Evolutionary conservation across 106 monocot species (phyloP).

Genomic region (Vanilla planifolia): DNA sequence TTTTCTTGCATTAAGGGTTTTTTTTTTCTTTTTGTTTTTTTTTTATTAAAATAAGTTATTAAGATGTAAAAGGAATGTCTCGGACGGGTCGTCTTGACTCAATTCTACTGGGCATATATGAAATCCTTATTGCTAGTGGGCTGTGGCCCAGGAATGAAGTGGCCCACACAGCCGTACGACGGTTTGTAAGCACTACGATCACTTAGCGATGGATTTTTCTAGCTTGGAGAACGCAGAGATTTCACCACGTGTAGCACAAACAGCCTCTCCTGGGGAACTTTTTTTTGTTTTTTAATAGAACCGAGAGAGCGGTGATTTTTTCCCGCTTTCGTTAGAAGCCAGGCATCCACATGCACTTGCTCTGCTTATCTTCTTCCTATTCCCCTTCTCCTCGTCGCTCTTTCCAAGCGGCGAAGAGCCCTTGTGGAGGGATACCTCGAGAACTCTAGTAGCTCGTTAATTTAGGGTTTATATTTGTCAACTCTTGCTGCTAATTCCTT

Average conservation of each 20-base stretch:
- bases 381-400: background rate
- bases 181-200: background rate
- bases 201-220: background rate
- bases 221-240: background rate
- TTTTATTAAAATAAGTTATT: too few species aligned
- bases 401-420: conserved; percentile 4
- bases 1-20: too few species aligned
- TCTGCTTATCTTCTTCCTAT: conserved; percentile 7
- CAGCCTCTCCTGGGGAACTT: background rate
- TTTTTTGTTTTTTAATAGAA: too few species aligned
- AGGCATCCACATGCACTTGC: conserved; percentile 2
- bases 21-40: too few species aligned
- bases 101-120: too few species aligned
- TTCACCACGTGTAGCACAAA: background rate
- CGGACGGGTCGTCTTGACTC: too few species aligned
- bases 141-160: background rate
- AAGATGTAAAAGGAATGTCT: too few species aligned
- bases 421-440: background rate
- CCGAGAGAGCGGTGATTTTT: too few species aligned
- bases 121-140: too few species aligned
- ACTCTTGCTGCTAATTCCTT: background rate
- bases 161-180: background rate
- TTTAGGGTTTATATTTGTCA: background rate
- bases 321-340: conserved; percentile 18
- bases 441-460: background rate